Conservation (phyloP, 2,329 filamentous ascomycete species). For the Thielaviopsis populi region DNA sequence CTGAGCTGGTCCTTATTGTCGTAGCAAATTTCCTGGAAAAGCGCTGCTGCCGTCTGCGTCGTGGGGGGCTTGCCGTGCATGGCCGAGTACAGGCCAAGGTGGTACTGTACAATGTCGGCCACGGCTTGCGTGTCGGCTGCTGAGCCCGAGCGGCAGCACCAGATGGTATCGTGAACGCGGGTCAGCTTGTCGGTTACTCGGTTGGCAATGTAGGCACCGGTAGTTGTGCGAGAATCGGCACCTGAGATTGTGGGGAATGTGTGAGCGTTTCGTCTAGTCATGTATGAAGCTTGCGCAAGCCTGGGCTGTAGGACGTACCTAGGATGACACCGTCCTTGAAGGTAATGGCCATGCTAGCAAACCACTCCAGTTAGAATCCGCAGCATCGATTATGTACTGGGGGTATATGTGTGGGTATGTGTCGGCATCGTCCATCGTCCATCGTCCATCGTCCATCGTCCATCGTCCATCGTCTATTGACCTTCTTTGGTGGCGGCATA, state of each 20-base stretch:
- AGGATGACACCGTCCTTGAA: conserved; percentile 98
- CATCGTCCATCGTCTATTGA: too few species aligned
- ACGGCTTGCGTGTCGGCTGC: conserved; percentile 96
- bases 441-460: not conserved
- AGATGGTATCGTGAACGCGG: conserved; percentile 95
- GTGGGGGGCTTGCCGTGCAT: conserved; percentile 79
- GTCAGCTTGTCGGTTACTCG: conserved; percentile 99
- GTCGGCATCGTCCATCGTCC: not conserved
- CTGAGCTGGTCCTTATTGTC: conserved; percentile 88
- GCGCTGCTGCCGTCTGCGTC: conserved; percentile 83
- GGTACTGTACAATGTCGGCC: conserved; percentile 94
- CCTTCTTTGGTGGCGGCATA: not conserved
- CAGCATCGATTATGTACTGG: conserved; percentile 10
- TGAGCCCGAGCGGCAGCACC: conserved; percentile 97
- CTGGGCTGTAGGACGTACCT: conserved; percentile 32
- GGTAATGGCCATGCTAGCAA: conserved; percentile 82
- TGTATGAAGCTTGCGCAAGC: not conserved
- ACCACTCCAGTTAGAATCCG: conserved; percentile 20
- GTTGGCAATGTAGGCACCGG: conserved; percentile 95
- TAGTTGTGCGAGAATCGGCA: conserved; percentile 93
- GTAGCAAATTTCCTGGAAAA: conserved; percentile 98
- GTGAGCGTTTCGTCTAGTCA: not conserved
- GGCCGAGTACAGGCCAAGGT: conserved; percentile 83
- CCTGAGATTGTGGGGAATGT: conserved; percentile 31
- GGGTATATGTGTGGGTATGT: not conserved